phyloP scores from a whole-genome alignment of 768 basidiomycete species.

The Cantharellus cinnabarinus region DNA sequence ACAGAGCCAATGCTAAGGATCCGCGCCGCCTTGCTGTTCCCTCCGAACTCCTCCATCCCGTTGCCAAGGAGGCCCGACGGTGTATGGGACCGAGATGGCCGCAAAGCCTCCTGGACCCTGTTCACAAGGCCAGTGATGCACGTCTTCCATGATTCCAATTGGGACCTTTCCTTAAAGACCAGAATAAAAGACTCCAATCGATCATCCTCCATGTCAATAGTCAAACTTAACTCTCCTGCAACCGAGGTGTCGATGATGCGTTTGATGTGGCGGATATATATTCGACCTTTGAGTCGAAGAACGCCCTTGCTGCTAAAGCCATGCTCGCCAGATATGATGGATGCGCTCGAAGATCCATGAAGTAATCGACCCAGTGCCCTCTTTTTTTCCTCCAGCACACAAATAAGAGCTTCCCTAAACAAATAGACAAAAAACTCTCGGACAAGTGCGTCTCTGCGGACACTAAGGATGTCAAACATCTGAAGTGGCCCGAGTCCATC shows the following conservation, averaged over 20 bases:
- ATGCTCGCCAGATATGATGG: background rate
- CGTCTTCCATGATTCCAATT: conserved; percentile 72
- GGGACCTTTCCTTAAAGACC: conserved; percentile 79
- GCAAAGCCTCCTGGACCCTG: background rate
- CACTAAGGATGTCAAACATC: conserved; percentile 81
- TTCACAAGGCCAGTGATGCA: conserved; percentile 60
- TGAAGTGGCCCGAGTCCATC: conserved; percentile 64
- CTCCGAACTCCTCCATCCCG: conserved; percentile 9
- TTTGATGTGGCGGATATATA: conserved; percentile 88
- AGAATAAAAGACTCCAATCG: conserved; percentile 85
- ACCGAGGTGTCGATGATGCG: conserved; percentile 64
- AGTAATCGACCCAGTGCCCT: conserved; percentile 48
- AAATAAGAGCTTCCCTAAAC: conserved; percentile 87
- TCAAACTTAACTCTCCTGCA: conserved; percentile 73
- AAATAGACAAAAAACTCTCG: conserved; percentile 93
- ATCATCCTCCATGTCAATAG: conserved; percentile 96
- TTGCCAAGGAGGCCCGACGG: conserved; percentile 1
- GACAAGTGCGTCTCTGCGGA: conserved; percentile 72
- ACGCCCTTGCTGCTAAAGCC: conserved; percentile 32
- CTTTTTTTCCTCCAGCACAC: conserved; percentile 93
- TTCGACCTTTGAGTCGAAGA: conserved; percentile 79
- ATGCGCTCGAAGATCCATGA: conserved; percentile 17
- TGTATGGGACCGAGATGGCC: background rate
- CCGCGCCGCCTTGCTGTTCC: conserved; percentile 6
- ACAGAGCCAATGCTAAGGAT: conserved; percentile 61